Evolutionary conservation across 2,329 filamentous ascomycete genomes (phyloP).

Genomic region (Dothideomycetes sp.): DNA sequence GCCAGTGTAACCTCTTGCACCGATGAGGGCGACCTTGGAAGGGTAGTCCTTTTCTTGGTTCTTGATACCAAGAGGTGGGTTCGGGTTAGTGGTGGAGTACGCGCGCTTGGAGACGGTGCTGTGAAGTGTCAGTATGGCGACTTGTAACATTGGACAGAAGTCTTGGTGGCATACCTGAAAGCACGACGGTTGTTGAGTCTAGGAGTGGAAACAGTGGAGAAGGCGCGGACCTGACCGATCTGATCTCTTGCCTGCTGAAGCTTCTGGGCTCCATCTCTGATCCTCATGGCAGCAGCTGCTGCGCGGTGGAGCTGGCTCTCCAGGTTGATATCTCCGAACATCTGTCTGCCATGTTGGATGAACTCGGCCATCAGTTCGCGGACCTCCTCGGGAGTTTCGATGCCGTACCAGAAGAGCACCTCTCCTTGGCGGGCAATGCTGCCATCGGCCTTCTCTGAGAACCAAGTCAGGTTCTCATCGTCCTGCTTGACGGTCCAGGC

Average conservation of each 20-base stretch:
- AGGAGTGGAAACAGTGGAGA: conserved; percentile 47
- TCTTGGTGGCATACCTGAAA: conserved; percentile 1
- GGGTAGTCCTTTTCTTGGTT: conserved; percentile 73
- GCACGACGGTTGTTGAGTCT: conserved; percentile 9
- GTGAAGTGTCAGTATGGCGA: not conserved
- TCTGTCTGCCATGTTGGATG: conserved; percentile 66
- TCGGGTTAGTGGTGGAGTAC: conserved; percentile 67
- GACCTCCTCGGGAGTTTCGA: conserved; percentile 71
- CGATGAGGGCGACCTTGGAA: conserved; percentile 75
- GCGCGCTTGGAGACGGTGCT: conserved; percentile 23
- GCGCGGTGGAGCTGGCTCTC: conserved; percentile 75
- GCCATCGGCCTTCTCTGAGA: conserved; percentile 93
- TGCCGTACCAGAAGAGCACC: conserved; percentile 93
- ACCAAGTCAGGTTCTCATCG: conserved; percentile 96
- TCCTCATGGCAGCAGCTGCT: conserved; percentile 55
- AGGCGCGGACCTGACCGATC: conserved; percentile 48
- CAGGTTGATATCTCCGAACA: conserved; percentile 82
- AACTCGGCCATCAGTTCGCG: conserved; percentile 78
- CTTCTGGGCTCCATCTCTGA: conserved; percentile 38
- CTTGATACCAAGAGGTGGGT: conserved; percentile 79
- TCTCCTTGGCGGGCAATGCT: conserved; percentile 70
- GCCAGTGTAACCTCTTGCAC: conserved; percentile 87
- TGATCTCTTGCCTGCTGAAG: conserved; percentile 22
- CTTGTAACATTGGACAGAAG: not conserved
- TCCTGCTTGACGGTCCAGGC: conserved; percentile 95